A percentile compares a stretch with the other conserved stretches of the same genome.
Conservation (phyloP, 371 early-diverging fungal genomes). For the Saksenaea vasiformis region DNA sequence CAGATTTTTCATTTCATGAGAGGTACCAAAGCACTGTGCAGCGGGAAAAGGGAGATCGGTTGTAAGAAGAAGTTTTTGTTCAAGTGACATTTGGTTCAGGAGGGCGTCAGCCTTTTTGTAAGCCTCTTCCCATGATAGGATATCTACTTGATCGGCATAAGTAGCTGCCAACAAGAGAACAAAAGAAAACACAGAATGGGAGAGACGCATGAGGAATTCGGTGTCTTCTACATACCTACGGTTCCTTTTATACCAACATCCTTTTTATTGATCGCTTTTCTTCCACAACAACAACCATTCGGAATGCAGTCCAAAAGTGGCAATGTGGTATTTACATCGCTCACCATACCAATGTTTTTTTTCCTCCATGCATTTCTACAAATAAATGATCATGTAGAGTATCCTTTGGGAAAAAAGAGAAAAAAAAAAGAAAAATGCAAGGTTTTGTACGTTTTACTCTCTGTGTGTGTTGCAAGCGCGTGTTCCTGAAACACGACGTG, state of each 20-base stretch:
- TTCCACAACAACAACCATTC: background rate
- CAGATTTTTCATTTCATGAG: background rate
- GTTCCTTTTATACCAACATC: background rate
- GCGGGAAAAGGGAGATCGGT: conserved; percentile 19
- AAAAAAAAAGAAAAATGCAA: too few species aligned
- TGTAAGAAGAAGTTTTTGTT: conserved; percentile 27
- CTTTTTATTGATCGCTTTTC: background rate
- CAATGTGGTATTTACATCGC: background rate
- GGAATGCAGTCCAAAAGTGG: background rate
- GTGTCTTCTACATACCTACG: background rate
- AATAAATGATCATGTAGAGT: too few species aligned
- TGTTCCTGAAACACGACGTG: too few species aligned
- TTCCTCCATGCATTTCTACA: background rate
- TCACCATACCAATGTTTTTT: background rate
- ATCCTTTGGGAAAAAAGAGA: too few species aligned
- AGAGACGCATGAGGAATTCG: background rate
- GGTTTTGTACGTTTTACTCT: too few species aligned
- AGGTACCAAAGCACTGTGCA: background rate
- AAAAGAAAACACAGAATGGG: background rate
- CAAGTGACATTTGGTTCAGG: conserved; percentile 6
- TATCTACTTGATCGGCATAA: background rate
- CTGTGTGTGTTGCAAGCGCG: too few species aligned
- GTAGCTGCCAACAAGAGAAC: background rate
- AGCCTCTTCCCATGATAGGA: conserved; percentile 15
- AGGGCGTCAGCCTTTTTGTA: conserved; percentile 9